These are phyloP conservation scores for Xylariaceae sp. DNA, from an alignment of 2,329 filamentous ascomycete species.

Conservation along the genomic window DNA sequence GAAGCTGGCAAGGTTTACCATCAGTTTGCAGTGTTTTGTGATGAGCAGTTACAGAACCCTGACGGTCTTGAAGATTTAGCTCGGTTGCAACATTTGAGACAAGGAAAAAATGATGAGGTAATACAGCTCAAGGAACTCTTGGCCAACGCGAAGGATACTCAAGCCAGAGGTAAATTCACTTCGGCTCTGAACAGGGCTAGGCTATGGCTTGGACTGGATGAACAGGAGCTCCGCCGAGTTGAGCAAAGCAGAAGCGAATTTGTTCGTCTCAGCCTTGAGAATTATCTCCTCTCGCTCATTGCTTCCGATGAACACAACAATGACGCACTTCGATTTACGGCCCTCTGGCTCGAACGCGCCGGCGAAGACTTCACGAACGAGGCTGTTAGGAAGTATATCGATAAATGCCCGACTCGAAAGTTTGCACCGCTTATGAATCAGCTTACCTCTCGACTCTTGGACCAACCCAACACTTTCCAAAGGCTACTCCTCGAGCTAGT, in stretches of 20 bases:
- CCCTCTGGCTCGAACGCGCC: conserved; percentile 87
- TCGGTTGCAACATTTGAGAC: conserved; percentile 72
- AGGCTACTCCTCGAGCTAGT: conserved; percentile 68
- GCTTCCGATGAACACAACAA: conserved; percentile 87
- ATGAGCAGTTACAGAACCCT: conserved; percentile 84
- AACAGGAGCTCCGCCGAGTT: conserved; percentile 78
- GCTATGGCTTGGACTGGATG: conserved; percentile 86
- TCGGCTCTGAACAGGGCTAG: conserved; percentile 68
- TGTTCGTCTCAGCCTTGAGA: conserved; percentile 83
- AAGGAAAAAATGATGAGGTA: conserved; percentile 79
- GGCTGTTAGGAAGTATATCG: conserved; percentile 67
- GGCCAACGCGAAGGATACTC: conserved; percentile 45
- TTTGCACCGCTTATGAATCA: conserved; percentile 95
- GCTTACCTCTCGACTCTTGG: conserved; percentile 84
- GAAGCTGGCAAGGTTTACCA: conserved; percentile 88
- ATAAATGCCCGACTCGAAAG: conserved; percentile 79
- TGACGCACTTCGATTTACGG: conserved; percentile 86
- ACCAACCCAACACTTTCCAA: conserved; percentile 69
- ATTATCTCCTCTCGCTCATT: conserved; percentile 80
- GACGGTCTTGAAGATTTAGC: conserved; percentile 81
- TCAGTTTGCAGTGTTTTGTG: conserved; percentile 92
- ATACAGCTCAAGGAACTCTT: conserved; percentile 63
- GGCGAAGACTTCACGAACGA: conserved; percentile 72
- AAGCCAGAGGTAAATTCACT: conserved; percentile 54
- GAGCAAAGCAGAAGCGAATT: conserved; percentile 75